phyloP scores from a whole-genome alignment of 441 rosid genomes.

The Pelargonium myrrhifolium region DNA sequence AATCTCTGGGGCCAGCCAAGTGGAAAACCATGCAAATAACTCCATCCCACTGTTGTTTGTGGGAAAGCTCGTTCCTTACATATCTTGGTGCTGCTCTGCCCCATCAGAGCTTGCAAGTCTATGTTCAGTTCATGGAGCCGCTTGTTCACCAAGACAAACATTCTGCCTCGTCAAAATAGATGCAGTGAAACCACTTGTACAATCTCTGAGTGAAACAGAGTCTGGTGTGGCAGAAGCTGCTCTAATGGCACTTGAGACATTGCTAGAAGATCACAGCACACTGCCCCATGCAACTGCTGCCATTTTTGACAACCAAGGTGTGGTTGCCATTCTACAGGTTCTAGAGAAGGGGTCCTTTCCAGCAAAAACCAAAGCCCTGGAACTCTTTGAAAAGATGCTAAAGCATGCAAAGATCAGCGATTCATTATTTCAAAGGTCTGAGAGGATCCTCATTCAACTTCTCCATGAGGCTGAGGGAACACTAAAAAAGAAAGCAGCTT shows the following conservation, averaged over 20 bases:
- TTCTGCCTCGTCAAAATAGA: slow-evolving; percentile 50
- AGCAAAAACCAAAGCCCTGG: slow-evolving; percentile 40
- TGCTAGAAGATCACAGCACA: slow-evolving; percentile 32
- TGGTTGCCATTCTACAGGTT: slow-evolving; percentile 36
- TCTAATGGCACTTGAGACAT: slow-evolving; percentile 42
- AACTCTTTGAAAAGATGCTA: slow-evolving; percentile 37
- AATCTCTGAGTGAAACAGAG: slow-evolving; percentile 34
- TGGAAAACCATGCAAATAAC: slow-evolving; percentile 14
- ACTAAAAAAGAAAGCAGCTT: slow-evolving; percentile 39
- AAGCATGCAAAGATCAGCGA: slow-evolving; percentile 24
- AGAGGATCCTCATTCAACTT: slow-evolving; percentile 43
- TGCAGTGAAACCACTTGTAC: slow-evolving; percentile 44
- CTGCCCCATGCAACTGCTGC: slow-evolving; percentile 32
- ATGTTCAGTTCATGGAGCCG: slow-evolving; percentile 42
- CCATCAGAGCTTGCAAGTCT: slow-evolving; percentile 16
- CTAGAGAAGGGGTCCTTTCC: slow-evolving; percentile 40
- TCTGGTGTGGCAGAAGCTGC: slow-evolving; percentile 46
- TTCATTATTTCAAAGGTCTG: slow-evolving; percentile 24
- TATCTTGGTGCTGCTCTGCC: slow-evolving; percentile 38
- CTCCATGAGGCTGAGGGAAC: slow-evolving; percentile 27
- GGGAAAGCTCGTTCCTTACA: slow-evolving; percentile 23
- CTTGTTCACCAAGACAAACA: slow-evolving; percentile 34
- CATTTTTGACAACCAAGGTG: slow-evolving; percentile 39
- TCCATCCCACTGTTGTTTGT: slow-evolving; percentile 14
- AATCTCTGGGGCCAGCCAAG: slow-evolving; percentile 16